Percentiles rank a stretch among this genome's conserved stretches.
phyloP scores from a whole-genome alignment of 805 yeast species.

The Torulaspora franciscae region DNA sequence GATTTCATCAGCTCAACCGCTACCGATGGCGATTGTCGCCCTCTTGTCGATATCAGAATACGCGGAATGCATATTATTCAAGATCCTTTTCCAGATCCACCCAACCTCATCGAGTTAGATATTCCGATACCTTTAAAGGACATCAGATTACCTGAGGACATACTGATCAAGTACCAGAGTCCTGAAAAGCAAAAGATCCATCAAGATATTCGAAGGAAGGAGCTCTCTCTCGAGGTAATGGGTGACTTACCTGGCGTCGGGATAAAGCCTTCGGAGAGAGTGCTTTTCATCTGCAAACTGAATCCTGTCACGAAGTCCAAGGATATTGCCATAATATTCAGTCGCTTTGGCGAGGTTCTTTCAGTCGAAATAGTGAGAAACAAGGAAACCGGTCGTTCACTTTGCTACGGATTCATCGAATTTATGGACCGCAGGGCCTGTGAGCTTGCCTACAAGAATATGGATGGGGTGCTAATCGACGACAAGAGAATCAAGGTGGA shows the following conservation, averaged over 20 bases:
- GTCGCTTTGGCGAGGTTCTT: slow-evolving; percentile 53
- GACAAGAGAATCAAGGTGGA: slow-evolving; percentile 62
- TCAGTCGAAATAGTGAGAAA: slow-evolving; percentile 52
- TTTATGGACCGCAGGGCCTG: slow-evolving; percentile 45
- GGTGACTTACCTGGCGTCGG: slow-evolving; percentile 60
- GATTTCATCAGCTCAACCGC: slow-evolving; percentile 40
- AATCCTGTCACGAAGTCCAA: slow-evolving; percentile 58
- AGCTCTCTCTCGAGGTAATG: slow-evolving; percentile 56
- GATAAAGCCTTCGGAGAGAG: slow-evolving; percentile 56
- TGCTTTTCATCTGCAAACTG: slow-evolving; percentile 57
- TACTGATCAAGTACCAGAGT: slow-evolving; percentile 22
- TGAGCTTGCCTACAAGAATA: slow-evolving; percentile 57
- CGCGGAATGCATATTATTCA: slow-evolving; percentile 46
- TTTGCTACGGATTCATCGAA: slow-evolving; percentile 63
- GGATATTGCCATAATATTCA: slow-evolving; percentile 52
- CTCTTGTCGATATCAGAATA: slow-evolving; percentile 48
- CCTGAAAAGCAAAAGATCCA: slow-evolving; percentile 29
- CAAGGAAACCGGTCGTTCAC: slow-evolving; percentile 43
- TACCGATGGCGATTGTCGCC: slow-evolving; percentile 40
- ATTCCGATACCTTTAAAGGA: slow-evolving; percentile 38
- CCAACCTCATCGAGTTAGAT: slow-evolving; percentile 22
- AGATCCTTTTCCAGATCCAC: slow-evolving; percentile 48
- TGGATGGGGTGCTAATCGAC: slow-evolving; percentile 60
- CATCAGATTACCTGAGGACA: slow-evolving; percentile 33
- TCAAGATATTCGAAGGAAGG: slow-evolving; percentile 38